Evolutionary conservation across 2,329 filamentous ascomycete species (phyloP).

Genomic region (Colletotrichum nymphaeae): DNA sequence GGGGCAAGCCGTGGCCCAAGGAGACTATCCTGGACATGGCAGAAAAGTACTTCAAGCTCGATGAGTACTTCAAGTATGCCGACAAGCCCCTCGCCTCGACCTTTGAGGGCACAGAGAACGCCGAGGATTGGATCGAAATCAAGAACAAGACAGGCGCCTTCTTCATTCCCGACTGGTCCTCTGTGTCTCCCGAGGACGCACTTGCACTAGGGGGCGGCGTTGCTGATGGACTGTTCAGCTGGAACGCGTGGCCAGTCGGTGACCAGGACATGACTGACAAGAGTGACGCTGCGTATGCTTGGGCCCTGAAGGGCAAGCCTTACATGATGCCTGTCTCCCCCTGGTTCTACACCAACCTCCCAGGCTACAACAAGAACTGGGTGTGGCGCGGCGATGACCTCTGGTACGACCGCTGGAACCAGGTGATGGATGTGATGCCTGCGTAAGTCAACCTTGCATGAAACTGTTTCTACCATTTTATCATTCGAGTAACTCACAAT

Average conservation of each 20-base stretch:
- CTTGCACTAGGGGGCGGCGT: slow-evolving; percentile 28
- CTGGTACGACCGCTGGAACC: slow-evolving; percentile 69
- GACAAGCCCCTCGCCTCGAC: slow-evolving; percentile 51
- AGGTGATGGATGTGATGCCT: slow-evolving; percentile 63
- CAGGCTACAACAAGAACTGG: slow-evolving; percentile 70
- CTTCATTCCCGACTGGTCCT: slow-evolving; percentile 59
- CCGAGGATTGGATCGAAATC: slow-evolving; percentile 56
- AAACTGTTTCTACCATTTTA: slow-evolving; percentile 50
- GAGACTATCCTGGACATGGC: slow-evolving; percentile 26
- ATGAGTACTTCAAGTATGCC: slow-evolving; percentile 39
- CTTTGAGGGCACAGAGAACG: slow-evolving; percentile 55
- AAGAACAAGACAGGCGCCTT: slow-evolving; percentile 51
- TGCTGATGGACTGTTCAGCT: slow-evolving; percentile 50
- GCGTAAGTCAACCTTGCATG: slow-evolving; percentile 63
- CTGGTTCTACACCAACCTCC: slow-evolving; percentile 71
- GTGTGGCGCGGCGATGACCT: slow-evolving; percentile 70
- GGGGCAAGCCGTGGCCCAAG: slow-evolving; percentile 36
- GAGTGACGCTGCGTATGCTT: slow-evolving; percentile 37
- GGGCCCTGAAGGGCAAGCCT: slow-evolving; percentile 32
- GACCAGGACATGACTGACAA: slow-evolving; percentile 34
- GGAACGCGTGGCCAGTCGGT: slow-evolving; percentile 51
- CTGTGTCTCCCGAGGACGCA: slow-evolving; percentile 45
- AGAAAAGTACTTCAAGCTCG: slow-evolving; percentile 17
- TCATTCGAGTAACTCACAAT: slow-evolving; percentile 40
- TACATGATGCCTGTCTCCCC: slow-evolving; percentile 68